Base-by-base conservation (phyloP, 2,329 filamentous ascomycete species). In the Colletotrichum graminicola region DNA sequence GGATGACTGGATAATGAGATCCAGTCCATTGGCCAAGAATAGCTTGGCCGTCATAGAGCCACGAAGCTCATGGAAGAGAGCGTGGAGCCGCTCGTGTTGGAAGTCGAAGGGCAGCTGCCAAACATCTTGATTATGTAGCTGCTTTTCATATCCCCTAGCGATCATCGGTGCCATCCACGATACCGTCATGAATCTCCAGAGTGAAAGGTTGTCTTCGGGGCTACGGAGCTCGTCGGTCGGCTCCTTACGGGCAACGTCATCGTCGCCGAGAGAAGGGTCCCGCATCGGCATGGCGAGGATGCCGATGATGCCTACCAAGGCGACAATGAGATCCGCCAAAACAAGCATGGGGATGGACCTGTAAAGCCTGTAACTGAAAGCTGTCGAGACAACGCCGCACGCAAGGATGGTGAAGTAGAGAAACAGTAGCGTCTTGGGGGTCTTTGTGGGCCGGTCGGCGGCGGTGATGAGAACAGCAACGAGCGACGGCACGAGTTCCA, bases 151-250 rank as follows among this genome's bases (percentile, higher is more conserved):
- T 1, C 92, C 93, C 32, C 90, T 80, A 1, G 84, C 82, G 16
- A 97, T 94, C 8, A 97, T 81, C 0, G 94, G 92, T 0, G 85
- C 84, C 82, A 97, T 91, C 94, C 94, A 97, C 0, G 89, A 93
- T 36, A 97, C 92, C 7, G 89, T 91, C 88, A 95, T 92, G 81
- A 94, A 97, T 75, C 95, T 92, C 88, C 93, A 94, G 0, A 95
- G 84, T 0, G 87, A 92, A 32, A 97, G 79, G 73, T 92, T 90
- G 75, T 97, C 94, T 79, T 97, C 94, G 0, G 94, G 86, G 47
- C 87, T 90, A 66, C 94, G 91, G n/a, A 93, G 82, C 2, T 85
- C 80, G 3, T 82, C 84, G 0, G 86, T 90, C 1, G 93, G 89
- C 23, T 84, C 82, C 64, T 87, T 89, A 1, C 82, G 80, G 62